Percentiles rank a stretch among this genome's conserved stretches.
These are phyloP conservation scores for Ophiostoma sp. DNA, from an alignment of 2,329 filamentous ascomycete genomes.

Conservation along the genomic window DNA sequence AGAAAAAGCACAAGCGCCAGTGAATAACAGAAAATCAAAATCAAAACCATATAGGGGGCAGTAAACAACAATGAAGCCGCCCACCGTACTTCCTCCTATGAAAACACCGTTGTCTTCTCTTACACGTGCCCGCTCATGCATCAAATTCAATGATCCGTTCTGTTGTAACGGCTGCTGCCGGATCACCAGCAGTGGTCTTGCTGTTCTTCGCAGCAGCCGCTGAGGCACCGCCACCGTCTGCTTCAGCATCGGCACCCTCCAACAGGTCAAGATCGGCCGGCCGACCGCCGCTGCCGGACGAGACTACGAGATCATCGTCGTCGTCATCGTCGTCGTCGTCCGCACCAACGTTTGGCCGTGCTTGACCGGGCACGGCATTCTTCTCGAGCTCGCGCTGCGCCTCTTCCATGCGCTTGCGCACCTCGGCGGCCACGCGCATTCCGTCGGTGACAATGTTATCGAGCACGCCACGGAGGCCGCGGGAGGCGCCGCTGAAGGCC, in stretches of 20 bases:
- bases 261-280: slow-evolving; percentile 70
- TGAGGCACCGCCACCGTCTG: slow-evolving; percentile 45
- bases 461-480: slow-evolving; percentile 85
- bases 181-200: not conserved
- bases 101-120: not conserved
- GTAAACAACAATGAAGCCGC: not conserved
- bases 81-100: not conserved
- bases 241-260: slow-evolving; percentile 72
- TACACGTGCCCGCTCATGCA: slow-evolving; percentile 34
- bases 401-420: slow-evolving; percentile 90
- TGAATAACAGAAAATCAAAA: not conserved
- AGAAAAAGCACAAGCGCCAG: slow-evolving; percentile 5
- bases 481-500: slow-evolving; percentile 53
- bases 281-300: slow-evolving; percentile 54
- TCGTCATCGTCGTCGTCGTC: slow-evolving; percentile 47
- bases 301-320: slow-evolving; percentile 42
- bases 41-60: not conserved
- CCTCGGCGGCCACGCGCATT: slow-evolving; percentile 92
- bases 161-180: not conserved
- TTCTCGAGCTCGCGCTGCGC: slow-evolving; percentile 88
- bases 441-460: slow-evolving; percentile 98
- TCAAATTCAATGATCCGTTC: slow-evolving; percentile 50
- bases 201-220: slow-evolving; percentile 23
- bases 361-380: slow-evolving; percentile 66
- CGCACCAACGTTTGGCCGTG: slow-evolving; percentile 67